Base-by-base conservation (phyloP, 371 early-diverging fungal species). In the Zychaea mexicana region DNA sequence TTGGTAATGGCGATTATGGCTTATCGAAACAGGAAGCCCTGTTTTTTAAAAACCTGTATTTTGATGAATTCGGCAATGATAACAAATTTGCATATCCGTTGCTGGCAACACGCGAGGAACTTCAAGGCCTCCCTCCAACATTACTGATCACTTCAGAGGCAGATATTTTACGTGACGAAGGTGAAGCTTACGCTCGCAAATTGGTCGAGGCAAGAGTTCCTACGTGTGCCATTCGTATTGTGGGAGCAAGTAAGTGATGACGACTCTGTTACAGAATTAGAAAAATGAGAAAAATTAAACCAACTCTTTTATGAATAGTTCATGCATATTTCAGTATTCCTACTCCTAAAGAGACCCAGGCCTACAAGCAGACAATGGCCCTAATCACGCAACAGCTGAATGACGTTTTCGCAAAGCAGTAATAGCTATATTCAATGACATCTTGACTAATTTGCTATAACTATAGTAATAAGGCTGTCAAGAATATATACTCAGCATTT, bases 121-220 rank as follows among this genome's bases (percentile, higher is more conserved):
- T 76, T 19, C 49, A 68, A 46, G 72, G 61, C 2, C 53, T 78
- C 6, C 69, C 79, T 2, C 74, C 74, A 2, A 68, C 74, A 9
- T 45, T 78, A 17, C 31, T 78, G 0, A 61, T 76, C 1, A 72
- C 65, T 13, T 67, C 70, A 30, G 74, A 75, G 32, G 64, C 36
- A 13, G 79, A 78, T 62, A 60, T 67, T 0, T 56, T 78, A 28
- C 68, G 74, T 60, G 68, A 67, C 38, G 76, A 78, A 32, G 74
- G 70, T 28, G 79, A 78, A 46, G 55, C 47, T 0, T 78, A 71
- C 57, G 73, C 57, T 4, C 49, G 55, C 10, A 66, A 63, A 19
- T 27, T 78, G 5, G 31, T 21, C 5, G 13, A 62, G 26, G 79
- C 79, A 9, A 74, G 74, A 31, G 76, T 78, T 17, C 33, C 56